A percentile compares a stretch with the other conserved stretches of the same genome.
Evolutionary conservation across 2,329 filamentous ascomycete species (phyloP).

Genomic region (Neonectria punicea): DNA sequence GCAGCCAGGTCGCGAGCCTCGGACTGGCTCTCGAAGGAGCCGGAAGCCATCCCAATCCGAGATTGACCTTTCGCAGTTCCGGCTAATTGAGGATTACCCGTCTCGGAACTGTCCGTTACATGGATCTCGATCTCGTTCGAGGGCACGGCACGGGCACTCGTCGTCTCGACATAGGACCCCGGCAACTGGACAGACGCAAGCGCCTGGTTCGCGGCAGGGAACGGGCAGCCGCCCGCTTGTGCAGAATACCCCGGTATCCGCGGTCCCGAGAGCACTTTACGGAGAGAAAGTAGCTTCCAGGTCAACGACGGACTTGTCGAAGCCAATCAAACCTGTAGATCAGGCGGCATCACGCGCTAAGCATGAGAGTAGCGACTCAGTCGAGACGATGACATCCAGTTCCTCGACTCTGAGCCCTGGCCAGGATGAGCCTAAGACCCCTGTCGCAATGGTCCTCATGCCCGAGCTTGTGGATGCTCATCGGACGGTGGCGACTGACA

Average conservation of each 20-base stretch:
- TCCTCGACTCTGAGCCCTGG: slow-evolving; percentile 2
- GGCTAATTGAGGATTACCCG: slow-evolving; percentile 37
- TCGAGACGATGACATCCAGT: slow-evolving; percentile 4
- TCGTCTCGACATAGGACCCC: slow-evolving; percentile 18
- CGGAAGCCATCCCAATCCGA: slow-evolving; percentile 15
- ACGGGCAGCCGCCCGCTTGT: not conserved
- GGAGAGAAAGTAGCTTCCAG: slow-evolving; percentile 9
- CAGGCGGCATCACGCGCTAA: slow-evolving; percentile 1
- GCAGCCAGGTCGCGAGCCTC: slow-evolving; percentile 4
- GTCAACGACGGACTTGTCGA: slow-evolving; percentile 12
- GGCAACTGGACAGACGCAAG: not conserved
- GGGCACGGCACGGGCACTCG: slow-evolving; percentile 13
- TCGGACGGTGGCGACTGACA: slow-evolving; percentile 6
- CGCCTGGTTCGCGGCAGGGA: slow-evolving; percentile 5
- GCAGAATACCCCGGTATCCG: slow-evolving; percentile 10
- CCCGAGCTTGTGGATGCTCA: slow-evolving; percentile 14
- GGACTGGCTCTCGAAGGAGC: slow-evolving; percentile 16
- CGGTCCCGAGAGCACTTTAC: slow-evolving; percentile 6
- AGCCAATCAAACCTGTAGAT: not conserved
- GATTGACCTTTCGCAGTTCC: slow-evolving; percentile 38
- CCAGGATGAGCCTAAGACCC: slow-evolving; percentile 34
- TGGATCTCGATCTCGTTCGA: slow-evolving; percentile 33
- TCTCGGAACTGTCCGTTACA: slow-evolving; percentile 36
- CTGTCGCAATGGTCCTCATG: slow-evolving; percentile 34
- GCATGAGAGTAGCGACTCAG: not conserved